A percentile compares a stretch with the other conserved stretches of the same genome.
Conservation (phyloP, 2,329 filamentous ascomycete species). For the Cercospora zeae-maydis region DNA sequence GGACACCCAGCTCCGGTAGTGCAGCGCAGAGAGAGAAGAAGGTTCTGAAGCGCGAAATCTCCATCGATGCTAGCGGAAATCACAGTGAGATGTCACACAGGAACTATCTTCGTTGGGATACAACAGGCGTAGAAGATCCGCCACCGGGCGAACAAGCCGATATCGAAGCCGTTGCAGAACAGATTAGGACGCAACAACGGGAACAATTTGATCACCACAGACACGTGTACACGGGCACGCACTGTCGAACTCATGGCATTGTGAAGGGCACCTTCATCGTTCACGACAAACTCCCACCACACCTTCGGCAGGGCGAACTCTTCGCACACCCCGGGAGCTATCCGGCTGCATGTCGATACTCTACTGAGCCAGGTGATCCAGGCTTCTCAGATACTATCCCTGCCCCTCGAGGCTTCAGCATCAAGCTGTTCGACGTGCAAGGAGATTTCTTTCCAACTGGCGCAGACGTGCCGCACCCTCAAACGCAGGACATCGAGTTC, state of each 20-base stretch:
- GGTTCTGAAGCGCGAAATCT: neutral
- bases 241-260: conserved; percentile 48
- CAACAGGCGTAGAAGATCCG: conserved; percentile 40
- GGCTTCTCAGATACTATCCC: conserved; percentile 44
- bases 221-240: conserved; percentile 42
- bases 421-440: conserved; percentile 51
- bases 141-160: conserved; percentile 43
- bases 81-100: conserved; percentile 10
- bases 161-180: conserved; percentile 45
- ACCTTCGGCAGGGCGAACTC: conserved; percentile 44
- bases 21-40: neutral
- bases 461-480: conserved; percentile 30
- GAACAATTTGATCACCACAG: conserved; percentile 44
- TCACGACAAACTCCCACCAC: conserved; percentile 40
- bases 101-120: conserved; percentile 20
- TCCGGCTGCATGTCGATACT: conserved; percentile 39
- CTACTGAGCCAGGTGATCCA: conserved; percentile 34
- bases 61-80: neutral
- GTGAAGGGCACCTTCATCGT: conserved; percentile 49
- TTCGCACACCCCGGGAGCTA: conserved; percentile 34
- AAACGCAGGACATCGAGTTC: conserved; percentile 48
- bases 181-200: conserved; percentile 47
- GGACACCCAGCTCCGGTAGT: neutral
- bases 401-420: conserved; percentile 47
- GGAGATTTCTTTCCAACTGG: conserved; percentile 43